phyloP scores from a whole-genome alignment of 257 asterid genomes.

The Solanum virginianum region DNA sequence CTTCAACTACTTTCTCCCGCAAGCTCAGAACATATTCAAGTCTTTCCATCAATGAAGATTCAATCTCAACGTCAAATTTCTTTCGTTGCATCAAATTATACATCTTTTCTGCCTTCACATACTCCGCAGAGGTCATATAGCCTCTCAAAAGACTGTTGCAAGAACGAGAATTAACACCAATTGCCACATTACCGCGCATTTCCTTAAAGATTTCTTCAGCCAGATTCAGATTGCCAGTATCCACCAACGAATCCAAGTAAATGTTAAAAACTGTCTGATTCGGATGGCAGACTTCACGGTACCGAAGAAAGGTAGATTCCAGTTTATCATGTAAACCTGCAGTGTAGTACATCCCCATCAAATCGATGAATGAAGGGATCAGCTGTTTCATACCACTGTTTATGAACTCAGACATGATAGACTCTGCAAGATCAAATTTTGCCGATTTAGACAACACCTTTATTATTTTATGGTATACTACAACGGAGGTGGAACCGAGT shows the following conservation, averaged over 20 bases:
- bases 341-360: conserved; percentile 46
- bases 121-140: conserved; percentile 29
- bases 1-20: conserved; percentile 26
- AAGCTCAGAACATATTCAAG: conserved; percentile 29
- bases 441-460: conserved; percentile 56
- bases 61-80: conserved; percentile 56
- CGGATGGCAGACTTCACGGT: conserved; percentile 50
- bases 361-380: conserved; percentile 48
- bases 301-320: conserved; percentile 50
- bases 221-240: conserved; percentile 31
- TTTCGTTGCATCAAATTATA: conserved; percentile 50
- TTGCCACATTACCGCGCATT: conserved; percentile 42
- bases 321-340: conserved; percentile 43
- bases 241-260: conserved; percentile 65
- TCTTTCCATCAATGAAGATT: conserved; percentile 51
- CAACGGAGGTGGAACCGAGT: conserved; percentile 22
- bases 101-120: conserved; percentile 44
- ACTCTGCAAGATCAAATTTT: conserved; percentile 49
- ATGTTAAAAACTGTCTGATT: conserved; percentile 36
- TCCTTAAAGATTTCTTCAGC: conserved; percentile 66
- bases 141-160: conserved; percentile 57
- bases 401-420: conserved; percentile 53
- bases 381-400: conserved; percentile 63
- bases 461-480: conserved; percentile 57
- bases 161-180: conserved; percentile 49